phyloP scores from a whole-genome alignment of 306 rosid species.

The Parietaria judaica region DNA sequence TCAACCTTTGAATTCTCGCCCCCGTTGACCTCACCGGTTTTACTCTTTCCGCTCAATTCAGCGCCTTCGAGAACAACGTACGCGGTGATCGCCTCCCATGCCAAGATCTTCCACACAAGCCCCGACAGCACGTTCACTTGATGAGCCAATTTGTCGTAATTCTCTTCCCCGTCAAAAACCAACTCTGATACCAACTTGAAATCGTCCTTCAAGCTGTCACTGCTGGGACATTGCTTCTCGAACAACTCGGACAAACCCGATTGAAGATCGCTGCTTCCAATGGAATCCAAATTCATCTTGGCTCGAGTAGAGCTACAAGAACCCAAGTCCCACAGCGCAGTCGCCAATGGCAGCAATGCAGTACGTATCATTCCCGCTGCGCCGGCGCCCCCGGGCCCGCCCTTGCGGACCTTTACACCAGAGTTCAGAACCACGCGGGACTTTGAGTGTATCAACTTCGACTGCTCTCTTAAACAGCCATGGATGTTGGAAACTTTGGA shows the following conservation, averaged over 20 bases:
- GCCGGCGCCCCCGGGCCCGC: conserved; percentile 20
- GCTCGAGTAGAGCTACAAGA: conserved; percentile 44
- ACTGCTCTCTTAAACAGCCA: conserved; percentile 51
- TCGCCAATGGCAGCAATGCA: conserved; percentile 38
- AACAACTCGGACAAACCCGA: conserved; percentile 34
- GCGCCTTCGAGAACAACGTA: conserved; percentile 43
- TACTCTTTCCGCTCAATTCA: conserved; percentile 38
- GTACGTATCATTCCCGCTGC: conserved; percentile 32
- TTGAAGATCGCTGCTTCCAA: conserved; percentile 19
- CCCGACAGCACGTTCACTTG: conserved; percentile 37
- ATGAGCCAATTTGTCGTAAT: conserved; percentile 44
- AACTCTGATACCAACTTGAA: conserved; percentile 34
- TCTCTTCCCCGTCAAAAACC: conserved; percentile 29
- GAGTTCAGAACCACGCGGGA: conserved; percentile 62
- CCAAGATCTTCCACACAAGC: conserved; percentile 62
- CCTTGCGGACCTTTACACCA: conserved; percentile 22
- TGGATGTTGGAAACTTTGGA: conserved; percentile 44
- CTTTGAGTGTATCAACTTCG: conserved; percentile 49
- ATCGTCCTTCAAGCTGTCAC: conserved; percentile 32
- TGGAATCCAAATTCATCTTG: conserved; percentile 25
- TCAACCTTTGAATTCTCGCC: conserved; percentile 37
- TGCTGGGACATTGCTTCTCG: conserved; percentile 38
- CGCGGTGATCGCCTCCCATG: conserved; percentile 57
- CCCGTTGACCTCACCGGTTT: conserved; percentile 28
- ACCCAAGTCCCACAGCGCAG: conserved; percentile 45